These are phyloP conservation scores for Amniculicola lignicola DNA, from an alignment of 495 filamentous ascomycete genomes.

Conservation along the genomic window DNA sequence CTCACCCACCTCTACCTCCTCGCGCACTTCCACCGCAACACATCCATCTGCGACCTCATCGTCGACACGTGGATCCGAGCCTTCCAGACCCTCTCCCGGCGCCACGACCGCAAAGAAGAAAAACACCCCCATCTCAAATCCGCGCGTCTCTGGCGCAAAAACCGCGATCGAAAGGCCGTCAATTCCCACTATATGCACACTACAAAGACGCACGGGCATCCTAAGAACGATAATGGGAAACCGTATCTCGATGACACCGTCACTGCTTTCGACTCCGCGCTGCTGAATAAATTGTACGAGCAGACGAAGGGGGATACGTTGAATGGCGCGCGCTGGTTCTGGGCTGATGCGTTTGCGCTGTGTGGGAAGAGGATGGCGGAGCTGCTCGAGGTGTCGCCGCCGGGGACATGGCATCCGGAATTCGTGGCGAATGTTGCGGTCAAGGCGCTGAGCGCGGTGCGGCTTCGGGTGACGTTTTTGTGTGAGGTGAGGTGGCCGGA, in stretches of 20 bases:
- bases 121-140: not conserved
- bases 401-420: conserved; percentile 9
- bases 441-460: conserved; percentile 2
- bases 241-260: not conserved
- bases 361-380: conserved; percentile 8
- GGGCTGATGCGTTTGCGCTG: conserved; percentile 25
- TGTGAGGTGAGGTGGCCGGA: conserved; percentile 7
- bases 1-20: conserved; percentile 23
- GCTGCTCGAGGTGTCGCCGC: not conserved
- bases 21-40: not conserved
- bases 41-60: conserved; percentile 21
- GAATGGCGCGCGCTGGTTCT: conserved; percentile 17
- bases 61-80: conserved; percentile 26
- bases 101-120: not conserved
- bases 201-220: too few relatives aligned
- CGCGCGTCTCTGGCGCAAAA: not conserved
- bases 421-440: conserved; percentile 13
- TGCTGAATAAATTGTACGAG: conserved; percentile 12
- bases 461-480: conserved; percentile 9
- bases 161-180: not conserved
- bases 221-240: not conserved
- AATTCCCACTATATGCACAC: too few relatives aligned
- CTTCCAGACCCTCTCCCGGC: conserved; percentile 3
- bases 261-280: conserved; percentile 2
- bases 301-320: not conserved